phyloP scores from a whole-genome alignment of 805 yeast species.

The Saccharomyces eubayanus region DNA sequence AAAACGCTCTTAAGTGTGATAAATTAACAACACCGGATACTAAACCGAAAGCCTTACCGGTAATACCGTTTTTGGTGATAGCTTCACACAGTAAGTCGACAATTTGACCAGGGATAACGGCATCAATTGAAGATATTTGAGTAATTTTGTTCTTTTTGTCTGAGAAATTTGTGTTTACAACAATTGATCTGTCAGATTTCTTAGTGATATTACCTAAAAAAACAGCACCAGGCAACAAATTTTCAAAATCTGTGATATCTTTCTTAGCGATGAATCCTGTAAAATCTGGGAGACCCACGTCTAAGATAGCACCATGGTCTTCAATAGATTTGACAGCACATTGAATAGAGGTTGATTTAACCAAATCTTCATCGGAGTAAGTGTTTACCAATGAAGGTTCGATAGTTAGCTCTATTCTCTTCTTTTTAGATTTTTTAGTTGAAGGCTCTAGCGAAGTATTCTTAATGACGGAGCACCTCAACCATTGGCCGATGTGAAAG shows the following conservation, averaged over 20 bases:
- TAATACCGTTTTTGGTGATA: slow-evolving; percentile 51
- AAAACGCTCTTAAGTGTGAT: slow-evolving; percentile 50
- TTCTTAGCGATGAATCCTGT: slow-evolving; percentile 72
- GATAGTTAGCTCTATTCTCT: slow-evolving; percentile 59
- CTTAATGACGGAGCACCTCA: slow-evolving; percentile 69
- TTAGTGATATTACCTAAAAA: slow-evolving; percentile 52
- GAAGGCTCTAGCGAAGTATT: slow-evolving; percentile 36
- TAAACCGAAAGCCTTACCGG: slow-evolving; percentile 67
- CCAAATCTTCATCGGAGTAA: slow-evolving; percentile 57
- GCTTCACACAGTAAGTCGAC: slow-evolving; percentile 67
- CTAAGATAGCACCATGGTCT: slow-evolving; percentile 83
- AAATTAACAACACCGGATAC: slow-evolving; percentile 62
- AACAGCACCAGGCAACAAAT: slow-evolving; percentile 55
- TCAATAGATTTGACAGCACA: slow-evolving; percentile 71
- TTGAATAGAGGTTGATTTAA: slow-evolving; percentile 57
- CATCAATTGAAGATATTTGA: slow-evolving; percentile 63
- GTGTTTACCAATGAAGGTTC: slow-evolving; percentile 70
- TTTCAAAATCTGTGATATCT: slow-evolving; percentile 41
- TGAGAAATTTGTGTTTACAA: slow-evolving; percentile 44
- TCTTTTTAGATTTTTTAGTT: slow-evolving; percentile 38
- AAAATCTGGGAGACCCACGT: slow-evolving; percentile 50
- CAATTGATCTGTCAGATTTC: slow-evolving; percentile 37
- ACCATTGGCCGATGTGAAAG: slow-evolving; percentile 75
- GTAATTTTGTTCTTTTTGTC: slow-evolving; percentile 41
- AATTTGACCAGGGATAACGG: slow-evolving; percentile 76